phyloP scores from a whole-genome alignment of 2,329 filamentous ascomycete genomes.

The Aspergillus nomiae region DNA sequence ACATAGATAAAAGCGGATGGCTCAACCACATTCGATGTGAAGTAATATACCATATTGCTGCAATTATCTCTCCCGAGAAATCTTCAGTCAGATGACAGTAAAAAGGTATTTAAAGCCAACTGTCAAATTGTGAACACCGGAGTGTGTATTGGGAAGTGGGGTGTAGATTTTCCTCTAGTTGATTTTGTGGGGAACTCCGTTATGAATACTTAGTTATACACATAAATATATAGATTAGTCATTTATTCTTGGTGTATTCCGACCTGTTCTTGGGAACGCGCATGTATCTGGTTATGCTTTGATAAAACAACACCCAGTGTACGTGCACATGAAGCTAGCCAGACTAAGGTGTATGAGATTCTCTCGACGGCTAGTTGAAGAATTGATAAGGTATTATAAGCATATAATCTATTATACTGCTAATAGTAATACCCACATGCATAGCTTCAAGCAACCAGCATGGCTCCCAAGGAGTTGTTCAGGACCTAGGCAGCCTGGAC shows the following conservation, averaged over 20 bases:
- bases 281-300: not conserved
- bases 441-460: no score
- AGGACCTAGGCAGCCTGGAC: no score
- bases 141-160: not conserved
- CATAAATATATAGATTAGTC: not conserved
- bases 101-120: not conserved
- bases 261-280: not conserved
- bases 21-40: slow-evolving; percentile 79
- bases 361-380: not conserved
- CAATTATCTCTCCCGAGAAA: not conserved
- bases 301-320: not conserved
- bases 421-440: no score
- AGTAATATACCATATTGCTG: slow-evolving; percentile 83
- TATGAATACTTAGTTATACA: not conserved
- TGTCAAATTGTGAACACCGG: not conserved
- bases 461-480: no score
- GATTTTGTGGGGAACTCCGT: slow-evolving; percentile 1
- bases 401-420: no score
- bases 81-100: not conserved
- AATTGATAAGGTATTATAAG: no score
- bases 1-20: slow-evolving; percentile 90
- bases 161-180: slow-evolving; percentile 1
- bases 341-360: not conserved
- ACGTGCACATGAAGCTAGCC: not conserved
- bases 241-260: not conserved